A percentile compares a stretch with the other conserved stretches of the same genome.
phyloP scores from a whole-genome alignment of 1,284 basidiomycete genomes.

The Cryptococcus wingfieldii region DNA sequence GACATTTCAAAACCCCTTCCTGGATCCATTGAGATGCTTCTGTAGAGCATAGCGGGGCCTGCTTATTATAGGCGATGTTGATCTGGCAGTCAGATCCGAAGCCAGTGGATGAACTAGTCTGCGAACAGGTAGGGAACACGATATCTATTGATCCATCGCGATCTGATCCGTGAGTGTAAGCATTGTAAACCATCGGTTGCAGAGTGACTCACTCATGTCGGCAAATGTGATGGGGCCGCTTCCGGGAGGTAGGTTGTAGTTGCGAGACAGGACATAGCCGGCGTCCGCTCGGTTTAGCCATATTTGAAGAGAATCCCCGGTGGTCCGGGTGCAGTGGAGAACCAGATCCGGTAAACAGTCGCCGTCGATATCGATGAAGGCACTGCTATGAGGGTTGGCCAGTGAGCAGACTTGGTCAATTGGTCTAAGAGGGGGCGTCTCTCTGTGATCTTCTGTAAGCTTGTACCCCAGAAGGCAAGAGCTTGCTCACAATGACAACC shows the following conservation, averaged over 20 bases:
- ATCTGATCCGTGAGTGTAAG: conserved; percentile 53
- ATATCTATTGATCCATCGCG: conserved; percentile 96
- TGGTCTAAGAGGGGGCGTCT: conserved; percentile 35
- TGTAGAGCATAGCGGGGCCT: conserved; percentile 70
- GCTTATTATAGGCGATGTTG: conserved; percentile 91
- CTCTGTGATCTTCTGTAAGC: conserved; percentile 4
- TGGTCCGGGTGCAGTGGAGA: conserved; percentile 66
- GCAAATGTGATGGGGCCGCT: conserved; percentile 80
- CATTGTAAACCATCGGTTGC: neutral
- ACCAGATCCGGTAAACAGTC: conserved; percentile 97
- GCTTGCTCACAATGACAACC: conserved; percentile 19
- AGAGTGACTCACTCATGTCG: conserved; percentile 69
- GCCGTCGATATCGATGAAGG: conserved; percentile 90
- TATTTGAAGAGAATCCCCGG: conserved; percentile 71
- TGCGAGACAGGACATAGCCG: conserved; percentile 67
- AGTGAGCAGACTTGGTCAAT: conserved; percentile 58
- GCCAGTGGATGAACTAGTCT: conserved; percentile 62
- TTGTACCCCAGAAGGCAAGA: neutral
- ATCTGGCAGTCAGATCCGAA: conserved; percentile 71
- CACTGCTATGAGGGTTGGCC: conserved; percentile 86
- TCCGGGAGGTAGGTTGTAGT: conserved; percentile 69
- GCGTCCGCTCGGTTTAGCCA: conserved; percentile 79
- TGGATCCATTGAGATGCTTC: conserved; percentile 18
- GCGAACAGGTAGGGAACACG: conserved; percentile 79
- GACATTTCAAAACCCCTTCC: conserved; percentile 53